A percentile compares a stretch with the other conserved stretches of the same genome.
Evolutionary conservation across 2,329 filamentous ascomycete genomes (phyloP).

Genomic region (Alternaria sp.): DNA sequence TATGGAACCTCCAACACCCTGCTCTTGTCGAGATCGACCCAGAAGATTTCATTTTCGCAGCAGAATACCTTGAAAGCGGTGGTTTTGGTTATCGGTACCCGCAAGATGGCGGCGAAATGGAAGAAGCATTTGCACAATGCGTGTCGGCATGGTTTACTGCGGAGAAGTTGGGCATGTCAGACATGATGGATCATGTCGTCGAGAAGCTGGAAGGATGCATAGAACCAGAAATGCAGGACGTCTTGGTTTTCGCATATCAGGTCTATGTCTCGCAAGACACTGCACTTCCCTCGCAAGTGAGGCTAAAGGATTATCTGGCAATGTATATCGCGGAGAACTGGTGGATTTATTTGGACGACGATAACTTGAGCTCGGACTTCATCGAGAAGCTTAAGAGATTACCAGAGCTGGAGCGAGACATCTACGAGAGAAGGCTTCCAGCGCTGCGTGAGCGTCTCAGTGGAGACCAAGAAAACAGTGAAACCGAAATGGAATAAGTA

Average conservation of each 20-base stretch:
- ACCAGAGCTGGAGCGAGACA: slow-evolving; percentile 28
- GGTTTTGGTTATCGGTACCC: slow-evolving; percentile 30
- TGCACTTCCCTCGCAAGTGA: not conserved
- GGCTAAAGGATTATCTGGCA: slow-evolving; percentile 27
- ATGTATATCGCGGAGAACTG: slow-evolving; percentile 33
- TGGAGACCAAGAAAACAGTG: not conserved
- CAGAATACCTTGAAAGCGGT: slow-evolving; percentile 36
- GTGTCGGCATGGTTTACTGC: slow-evolving; percentile 34
- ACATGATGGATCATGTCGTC: slow-evolving; percentile 38
- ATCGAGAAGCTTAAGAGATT: slow-evolving; percentile 16
- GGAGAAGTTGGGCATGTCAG: slow-evolving; percentile 31
- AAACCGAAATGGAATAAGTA: not conserved
- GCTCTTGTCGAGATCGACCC: slow-evolving; percentile 24
- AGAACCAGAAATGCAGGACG: slow-evolving; percentile 13
- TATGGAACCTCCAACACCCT: slow-evolving; percentile 29
- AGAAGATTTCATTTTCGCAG: slow-evolving; percentile 34
- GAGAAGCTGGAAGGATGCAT: slow-evolving; percentile 26
- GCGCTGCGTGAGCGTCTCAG: not conserved
- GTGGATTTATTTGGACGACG: slow-evolving; percentile 21
- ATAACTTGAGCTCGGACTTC: slow-evolving; percentile 19
- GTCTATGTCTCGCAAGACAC: slow-evolving; percentile 22
- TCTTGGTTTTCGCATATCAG: slow-evolving; percentile 23
- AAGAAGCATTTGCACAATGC: slow-evolving; percentile 28
- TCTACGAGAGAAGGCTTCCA: slow-evolving; percentile 14
- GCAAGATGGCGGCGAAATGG: slow-evolving; percentile 21